Conservation (phyloP, 768 basidiomycete genomes). For the Rhizopogon vinicolor region DNA sequence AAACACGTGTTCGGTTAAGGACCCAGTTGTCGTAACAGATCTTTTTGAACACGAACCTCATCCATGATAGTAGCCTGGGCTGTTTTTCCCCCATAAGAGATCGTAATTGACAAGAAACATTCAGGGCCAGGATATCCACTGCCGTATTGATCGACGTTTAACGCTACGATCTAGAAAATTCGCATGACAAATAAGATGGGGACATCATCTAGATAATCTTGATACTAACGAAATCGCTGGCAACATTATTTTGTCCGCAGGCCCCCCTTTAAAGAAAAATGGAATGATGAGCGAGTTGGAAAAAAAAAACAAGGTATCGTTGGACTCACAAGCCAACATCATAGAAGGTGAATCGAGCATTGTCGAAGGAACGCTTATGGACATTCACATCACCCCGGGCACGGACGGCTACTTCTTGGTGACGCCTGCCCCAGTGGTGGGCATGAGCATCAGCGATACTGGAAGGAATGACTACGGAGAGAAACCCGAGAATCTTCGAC, state of each 20-base stretch:
- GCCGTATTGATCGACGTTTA: conserved; percentile 53
- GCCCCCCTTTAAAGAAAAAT: conserved; percentile 41
- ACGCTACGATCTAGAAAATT: conserved; percentile 44
- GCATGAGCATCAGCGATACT: conserved; percentile 23
- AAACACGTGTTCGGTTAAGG: conserved; percentile 2
- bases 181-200: not conserved
- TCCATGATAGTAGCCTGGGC: conserved; percentile 58
- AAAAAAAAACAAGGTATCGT: conserved; percentile 5
- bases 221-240: conserved; percentile 42
- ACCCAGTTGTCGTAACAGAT: not conserved
- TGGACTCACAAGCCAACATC: conserved; percentile 44
- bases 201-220: not conserved
- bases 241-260: conserved; percentile 39
- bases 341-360: conserved; percentile 51
- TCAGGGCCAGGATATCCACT: conserved; percentile 57
- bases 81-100: conserved; percentile 58
- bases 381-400: conserved; percentile 36
- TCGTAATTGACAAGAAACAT: conserved; percentile 59
- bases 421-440: conserved; percentile 30
- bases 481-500: conserved; percentile 27
- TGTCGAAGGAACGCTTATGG: conserved; percentile 31
- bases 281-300: conserved; percentile 3
- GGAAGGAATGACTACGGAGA: conserved; percentile 32
- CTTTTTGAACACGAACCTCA: conserved; percentile 34
- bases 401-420: conserved; percentile 47